Evolutionary conservation across 176 grass and related monocot genomes (phyloP), one percentile per base, ranked within the genome.

Genomic region (Canna indica): DNA sequence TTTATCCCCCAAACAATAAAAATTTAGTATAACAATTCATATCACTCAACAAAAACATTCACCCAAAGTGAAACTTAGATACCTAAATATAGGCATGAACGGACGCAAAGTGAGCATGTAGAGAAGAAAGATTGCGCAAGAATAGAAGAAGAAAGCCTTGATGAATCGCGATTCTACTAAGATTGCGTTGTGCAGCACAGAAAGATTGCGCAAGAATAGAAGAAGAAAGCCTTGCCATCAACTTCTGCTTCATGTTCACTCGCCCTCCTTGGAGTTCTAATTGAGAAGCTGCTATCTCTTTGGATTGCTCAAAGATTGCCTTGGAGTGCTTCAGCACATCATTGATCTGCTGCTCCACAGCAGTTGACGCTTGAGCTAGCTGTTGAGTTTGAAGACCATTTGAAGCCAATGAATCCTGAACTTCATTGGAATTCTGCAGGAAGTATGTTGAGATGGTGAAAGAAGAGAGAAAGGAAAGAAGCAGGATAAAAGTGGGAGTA

Each of bases 61-160:
- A 16, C n/a, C 6, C 45, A 52, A n/a, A 3, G 8, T 50, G 18
- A 59, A 20, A 15, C 31, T 20, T 0, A 25, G 2, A 0, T n/a
- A 74, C 94, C 84, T 1, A 99, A 87, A 69, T 93, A 90, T 8
- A 99, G 84, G 1, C 81, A 84, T 6, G 86, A 89, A 29, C 94
- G 79, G 53, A 99, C 82, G 54, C 72, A 35, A 61, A 1, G 89
- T 93, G 53, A 99, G 84, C 89, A 99, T 90, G 80, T 99, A 93
- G 69, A 93, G 82, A 78, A 99, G 86, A 47, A 92, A 99, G 7
- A 93, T 84, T 17, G 87, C 72, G 58, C 84, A 90, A 7, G 89
- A 87, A 30, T 99, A 99, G 80, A 90, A 93, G 80, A 99, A 90
- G 80, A 99, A 93, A 27, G 94, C 81, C 77, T 99, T 99, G 75